Conservation (phyloP, 2,329 filamentous ascomycete species). For the Aureobasidium uvarum region DNA sequence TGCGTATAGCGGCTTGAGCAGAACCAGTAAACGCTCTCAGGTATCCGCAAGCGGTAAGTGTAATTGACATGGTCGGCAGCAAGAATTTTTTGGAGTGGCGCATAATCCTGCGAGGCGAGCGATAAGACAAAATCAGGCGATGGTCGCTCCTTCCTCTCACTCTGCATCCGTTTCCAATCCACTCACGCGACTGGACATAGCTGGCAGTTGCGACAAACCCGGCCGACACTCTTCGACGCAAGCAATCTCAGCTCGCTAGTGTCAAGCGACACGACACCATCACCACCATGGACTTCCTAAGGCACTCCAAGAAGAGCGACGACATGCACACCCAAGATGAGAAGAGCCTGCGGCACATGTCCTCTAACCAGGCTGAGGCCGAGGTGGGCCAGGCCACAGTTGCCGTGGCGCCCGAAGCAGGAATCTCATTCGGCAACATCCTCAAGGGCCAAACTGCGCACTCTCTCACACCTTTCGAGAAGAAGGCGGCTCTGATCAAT, state of each 20-base stretch:
- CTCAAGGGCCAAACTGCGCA: conserved; percentile 12
- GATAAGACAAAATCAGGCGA: conserved; percentile 5
- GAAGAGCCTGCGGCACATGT: conserved; percentile 3
- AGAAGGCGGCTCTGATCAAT: conserved; percentile 47
- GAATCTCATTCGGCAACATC: conserved; percentile 10
- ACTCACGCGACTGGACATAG: background rate
- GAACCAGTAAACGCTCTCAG: conserved; percentile 4
- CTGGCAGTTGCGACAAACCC: background rate
- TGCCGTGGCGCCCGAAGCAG: conserved; percentile 15
- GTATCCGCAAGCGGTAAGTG: background rate
- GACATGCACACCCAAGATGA: background rate
- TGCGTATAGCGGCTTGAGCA: background rate
- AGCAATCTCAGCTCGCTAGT: background rate
- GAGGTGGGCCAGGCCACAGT: conserved; percentile 13
- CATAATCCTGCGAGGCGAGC: background rate
- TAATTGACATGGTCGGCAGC: background rate
- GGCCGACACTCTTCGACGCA: background rate
- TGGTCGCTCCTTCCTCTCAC: background rate
- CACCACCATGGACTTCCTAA: background rate
- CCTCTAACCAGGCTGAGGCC: conserved; percentile 11
- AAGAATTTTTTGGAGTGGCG: background rate
- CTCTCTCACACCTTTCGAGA: conserved; percentile 38
- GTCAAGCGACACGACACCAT: conserved; percentile 30
- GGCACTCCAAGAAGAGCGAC: background rate
- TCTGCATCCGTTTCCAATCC: background rate